A percentile compares a stretch with the other conserved stretches of the same genome.
phyloP scores from a whole-genome alignment of 2,329 filamentous ascomycete genomes.

The Ascomycota sp. region DNA sequence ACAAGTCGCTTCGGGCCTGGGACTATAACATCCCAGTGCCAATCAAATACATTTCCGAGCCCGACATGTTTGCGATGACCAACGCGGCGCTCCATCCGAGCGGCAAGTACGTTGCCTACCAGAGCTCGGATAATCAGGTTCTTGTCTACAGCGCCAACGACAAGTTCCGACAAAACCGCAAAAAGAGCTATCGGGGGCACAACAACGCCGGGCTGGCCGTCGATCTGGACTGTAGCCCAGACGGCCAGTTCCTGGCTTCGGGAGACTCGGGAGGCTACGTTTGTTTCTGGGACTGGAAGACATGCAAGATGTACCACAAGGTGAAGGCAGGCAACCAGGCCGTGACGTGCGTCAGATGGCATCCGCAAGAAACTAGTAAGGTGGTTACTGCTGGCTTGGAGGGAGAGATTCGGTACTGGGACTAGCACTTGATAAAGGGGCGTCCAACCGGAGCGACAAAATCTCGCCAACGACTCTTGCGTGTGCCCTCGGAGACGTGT shows the following conservation, averaged over 20 bases:
- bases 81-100: constrained; percentile 65
- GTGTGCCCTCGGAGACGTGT: too few species aligned
- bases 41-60: constrained; percentile 94
- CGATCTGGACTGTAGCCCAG: constrained; percentile 68
- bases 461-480: too few species aligned
- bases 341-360: constrained; percentile 77
- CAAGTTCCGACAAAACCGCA: constrained; percentile 90
- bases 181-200: constrained; percentile 88
- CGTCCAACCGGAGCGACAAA: too few species aligned
- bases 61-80: constrained; percentile 93
- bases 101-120: constrained; percentile 85
- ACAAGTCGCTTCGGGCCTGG: constrained; percentile 90
- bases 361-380: constrained; percentile 92
- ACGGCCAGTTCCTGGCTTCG: constrained; percentile 72
- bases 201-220: constrained; percentile 89
- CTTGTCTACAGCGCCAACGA: constrained; percentile 86
- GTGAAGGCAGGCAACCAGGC: constrained; percentile 64
- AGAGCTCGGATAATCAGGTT: constrained; percentile 87
- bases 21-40: constrained; percentile 96
- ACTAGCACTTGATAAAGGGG: constrained; percentile 25
- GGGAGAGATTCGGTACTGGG: constrained; percentile 79
- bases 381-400: constrained; percentile 77
- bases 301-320: constrained; percentile 97
- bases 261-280: constrained; percentile 78
- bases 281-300: constrained; percentile 99